Evolutionary conservation across 345 rosid genomes (phyloP), one percentile per base, ranked within the genome.

Genomic region (Citrus inodora): DNA sequence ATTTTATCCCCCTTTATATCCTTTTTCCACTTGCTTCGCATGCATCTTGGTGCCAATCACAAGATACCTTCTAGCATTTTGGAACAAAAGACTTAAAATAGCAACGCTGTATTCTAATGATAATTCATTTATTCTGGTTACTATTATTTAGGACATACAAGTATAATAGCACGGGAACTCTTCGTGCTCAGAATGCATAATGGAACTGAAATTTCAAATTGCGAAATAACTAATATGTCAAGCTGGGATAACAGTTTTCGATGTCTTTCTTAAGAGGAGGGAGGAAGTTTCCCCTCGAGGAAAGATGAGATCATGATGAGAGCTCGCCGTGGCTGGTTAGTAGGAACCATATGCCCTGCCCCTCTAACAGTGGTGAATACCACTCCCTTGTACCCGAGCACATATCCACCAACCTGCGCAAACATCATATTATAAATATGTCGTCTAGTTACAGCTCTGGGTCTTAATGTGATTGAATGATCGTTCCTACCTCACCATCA

Each of bases 391-490:
- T 87, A 87, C 37, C 68, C 86, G n/a, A 67, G 86, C 5, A 69
- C 86, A 76, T 88, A 90, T 55, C 93, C 91, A 70, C 87, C 93
- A 66, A 86, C 80, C 93, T 88, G 79, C 59, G 71, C 51, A 76
- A 37, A 60, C 66, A 24, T 35, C 19, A 60, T 27, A 22, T 64
- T 6, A 7, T 63, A n/a, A 70, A 8, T 59, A 38, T 14, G 27
- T 38, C 35, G n/a, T 24, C 64, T 5, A 53, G 40, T 80, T 63
- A 46, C 21, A 69, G 28, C 42, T 51, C 51, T 38, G 55, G 19
- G 60, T 75, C 10, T 67, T 51, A 28, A 71, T 25, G 42, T 9
- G 42, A 25, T 25, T 74, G 56, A 65, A 33, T 42, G 53, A 42
- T 76, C 19, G 67, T 40, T 33, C 19, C 77, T 80, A 86, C 93